Base-by-base conservation (phyloP, 441 rosid genomes). In the Corymbia citriodora region DNA sequence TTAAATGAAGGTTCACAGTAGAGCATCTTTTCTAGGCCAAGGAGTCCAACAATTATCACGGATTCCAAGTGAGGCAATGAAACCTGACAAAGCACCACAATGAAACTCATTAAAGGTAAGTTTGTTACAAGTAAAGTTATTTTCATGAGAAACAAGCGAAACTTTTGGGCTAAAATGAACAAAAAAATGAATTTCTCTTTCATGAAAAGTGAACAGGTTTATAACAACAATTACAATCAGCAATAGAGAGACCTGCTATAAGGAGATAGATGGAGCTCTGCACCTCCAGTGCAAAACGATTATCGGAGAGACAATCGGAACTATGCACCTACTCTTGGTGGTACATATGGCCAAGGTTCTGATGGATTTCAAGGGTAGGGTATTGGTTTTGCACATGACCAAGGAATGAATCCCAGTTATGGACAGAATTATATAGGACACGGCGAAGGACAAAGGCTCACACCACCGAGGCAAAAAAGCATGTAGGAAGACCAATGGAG, bases 401-500 rank as follows among this genome's bases (percentile, higher is more conserved):
- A 88, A 55, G 89, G 87, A 23, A 29, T 55, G 63, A 90, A 68
- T 92, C 23, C 91, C 49, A 85, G 90, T 21, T 79, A 72, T 89
- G 94, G 95, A 70, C 95, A 94, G 90, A 93, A 88, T 72, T 86
- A 90, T 48, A 89, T 90, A 33, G 93, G 94, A 87, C 92, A 91
- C 74, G 92, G 82, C 79, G 94, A 74, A 54, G 91, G 79, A 48
- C 94, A 90, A 90, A 89, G 93, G 79, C 89, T 92, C 89, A 83
- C 96, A n/a, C 85, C 85, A 13, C 85, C 29, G 2, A 29, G 85
- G 52, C 85, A 74, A 40, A 45, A 3, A 29, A 40, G 15, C 8
- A 5, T 40, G 29, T 95, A 88, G 88, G 88, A 87, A 91, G 95
- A 91, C 40, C 94, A 93, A 92, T 93, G 93, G 85, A 94, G 89